These are phyloP conservation scores for Gaeumannomyces sp. DNA, from an alignment of 2,329 filamentous ascomycete genomes.

Conservation along the genomic window DNA sequence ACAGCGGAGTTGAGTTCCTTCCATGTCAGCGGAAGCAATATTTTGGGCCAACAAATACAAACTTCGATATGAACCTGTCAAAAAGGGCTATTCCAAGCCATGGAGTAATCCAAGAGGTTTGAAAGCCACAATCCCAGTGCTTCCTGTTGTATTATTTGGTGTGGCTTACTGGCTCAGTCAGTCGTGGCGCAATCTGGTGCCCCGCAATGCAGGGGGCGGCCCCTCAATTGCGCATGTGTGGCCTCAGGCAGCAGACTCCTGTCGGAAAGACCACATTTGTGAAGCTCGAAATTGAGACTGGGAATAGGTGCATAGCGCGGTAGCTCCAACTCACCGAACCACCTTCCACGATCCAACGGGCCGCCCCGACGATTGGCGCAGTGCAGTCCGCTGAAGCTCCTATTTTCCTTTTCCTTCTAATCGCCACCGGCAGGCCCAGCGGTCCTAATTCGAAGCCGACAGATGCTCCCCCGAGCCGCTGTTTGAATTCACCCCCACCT, in stretches of 20 bases:
- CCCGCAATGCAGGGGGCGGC: neutral
- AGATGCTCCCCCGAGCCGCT: slow-evolving; percentile 5
- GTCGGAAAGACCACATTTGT: slow-evolving; percentile 12
- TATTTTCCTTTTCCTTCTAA: neutral
- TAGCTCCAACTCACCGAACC: slow-evolving; percentile 14
- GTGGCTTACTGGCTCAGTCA: neutral
- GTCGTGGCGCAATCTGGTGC: neutral
- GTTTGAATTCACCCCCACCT: slow-evolving; percentile 7
- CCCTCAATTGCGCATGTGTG: slow-evolving; percentile 2
- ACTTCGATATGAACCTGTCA: too few species aligned
- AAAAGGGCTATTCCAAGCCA: neutral
- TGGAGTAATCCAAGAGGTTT: neutral
- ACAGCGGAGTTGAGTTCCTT: neutral
- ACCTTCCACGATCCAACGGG: neutral
- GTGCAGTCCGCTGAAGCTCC: neutral
- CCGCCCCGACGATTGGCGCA: neutral
- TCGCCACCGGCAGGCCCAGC: slow-evolving; percentile 4
- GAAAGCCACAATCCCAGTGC: too few species aligned
- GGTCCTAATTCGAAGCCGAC: neutral
- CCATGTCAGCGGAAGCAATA: neutral
- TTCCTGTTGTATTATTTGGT: neutral
- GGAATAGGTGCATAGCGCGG: slow-evolving; percentile 6
- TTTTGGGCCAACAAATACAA: neutral
- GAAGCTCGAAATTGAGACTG: slow-evolving; percentile 7
- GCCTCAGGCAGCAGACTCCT: slow-evolving; percentile 8